Evolutionary conservation across 176 grass and related monocot genomes (phyloP).

Genomic region (Ensete glaucum): DNA sequence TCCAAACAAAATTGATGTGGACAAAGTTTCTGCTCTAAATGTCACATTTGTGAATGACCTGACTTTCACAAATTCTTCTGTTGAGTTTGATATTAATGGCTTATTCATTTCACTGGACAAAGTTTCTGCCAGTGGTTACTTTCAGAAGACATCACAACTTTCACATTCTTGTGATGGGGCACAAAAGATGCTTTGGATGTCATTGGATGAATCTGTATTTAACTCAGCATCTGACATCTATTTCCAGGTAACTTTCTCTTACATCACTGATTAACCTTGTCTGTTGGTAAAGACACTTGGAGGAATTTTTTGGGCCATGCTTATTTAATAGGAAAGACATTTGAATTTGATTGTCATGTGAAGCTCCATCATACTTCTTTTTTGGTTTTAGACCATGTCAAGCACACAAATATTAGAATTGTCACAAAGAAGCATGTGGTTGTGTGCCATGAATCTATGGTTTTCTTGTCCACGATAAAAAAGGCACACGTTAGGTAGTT

Average conservation of each 20-base stretch:
- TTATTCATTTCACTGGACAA: slow-evolving; percentile 53
- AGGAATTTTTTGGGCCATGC: neutral
- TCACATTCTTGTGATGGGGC: slow-evolving; percentile 28
- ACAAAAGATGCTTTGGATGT: slow-evolving; percentile 87
- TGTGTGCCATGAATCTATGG: neutral
- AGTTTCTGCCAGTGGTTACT: slow-evolving; percentile 17
- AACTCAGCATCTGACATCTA: slow-evolving; percentile 67
- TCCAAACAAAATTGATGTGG: slow-evolving; percentile 76
- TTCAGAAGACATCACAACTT: slow-evolving; percentile 24
- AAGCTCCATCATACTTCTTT: neutral
- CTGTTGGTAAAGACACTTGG: neutral
- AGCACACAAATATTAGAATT: neutral
- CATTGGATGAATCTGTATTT: slow-evolving; percentile 76
- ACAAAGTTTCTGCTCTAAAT: slow-evolving; percentile 57
- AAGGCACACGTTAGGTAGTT: neutral
- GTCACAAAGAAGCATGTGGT: neutral
- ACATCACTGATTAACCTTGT: neutral
- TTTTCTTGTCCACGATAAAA: neutral
- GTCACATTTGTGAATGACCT: slow-evolving; percentile 81
- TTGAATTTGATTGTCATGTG: neutral
- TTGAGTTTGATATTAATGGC: slow-evolving; percentile 90
- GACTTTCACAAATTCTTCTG: slow-evolving; percentile 55
- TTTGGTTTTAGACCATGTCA: neutral
- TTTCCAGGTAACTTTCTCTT: slow-evolving; percentile 56
- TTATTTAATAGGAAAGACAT: neutral